These are phyloP conservation scores for Geotrichum cucujoidarum DNA, from an alignment of 1,139 yeast genomes.

Conservation along the genomic window DNA sequence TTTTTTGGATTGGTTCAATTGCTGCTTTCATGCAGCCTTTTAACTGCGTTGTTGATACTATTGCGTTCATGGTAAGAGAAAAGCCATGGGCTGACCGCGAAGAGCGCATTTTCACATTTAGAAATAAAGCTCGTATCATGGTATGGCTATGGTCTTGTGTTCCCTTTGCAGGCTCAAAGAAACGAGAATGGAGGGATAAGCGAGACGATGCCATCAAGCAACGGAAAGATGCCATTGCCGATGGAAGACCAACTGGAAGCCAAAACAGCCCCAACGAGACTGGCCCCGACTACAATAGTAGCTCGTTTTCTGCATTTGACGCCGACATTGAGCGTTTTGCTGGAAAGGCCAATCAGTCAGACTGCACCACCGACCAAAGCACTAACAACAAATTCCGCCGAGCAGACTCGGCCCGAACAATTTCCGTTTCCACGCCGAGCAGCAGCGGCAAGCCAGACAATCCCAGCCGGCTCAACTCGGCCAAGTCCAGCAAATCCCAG, in stretches of 20 bases:
- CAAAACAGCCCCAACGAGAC: neutral
- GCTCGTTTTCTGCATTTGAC: conserved; percentile 8
- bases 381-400: neutral
- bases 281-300: neutral
- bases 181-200: neutral
- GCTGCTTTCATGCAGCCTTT: conserved; percentile 78
- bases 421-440: neutral
- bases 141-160: conserved; percentile 7
- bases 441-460: too few relatives aligned
- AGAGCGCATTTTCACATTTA: conserved; percentile 17
- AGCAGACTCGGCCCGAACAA: neutral
- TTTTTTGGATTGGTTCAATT: conserved; percentile 61
- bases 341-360: neutral
- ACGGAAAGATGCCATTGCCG: neutral
- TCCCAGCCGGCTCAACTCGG: neutral
- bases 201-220: neutral
- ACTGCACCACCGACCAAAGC: neutral
- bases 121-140: conserved; percentile 12
- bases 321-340: conserved; percentile 15
- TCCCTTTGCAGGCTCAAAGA: conserved; percentile 5
- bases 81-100: conserved; percentile 19
- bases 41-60: conserved; percentile 70
- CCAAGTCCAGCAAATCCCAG: neutral
- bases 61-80: conserved; percentile 73
- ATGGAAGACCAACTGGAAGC: neutral